Conservation (phyloP, 331 rosid genomes). For the Stylosanthes scabra region DNA sequence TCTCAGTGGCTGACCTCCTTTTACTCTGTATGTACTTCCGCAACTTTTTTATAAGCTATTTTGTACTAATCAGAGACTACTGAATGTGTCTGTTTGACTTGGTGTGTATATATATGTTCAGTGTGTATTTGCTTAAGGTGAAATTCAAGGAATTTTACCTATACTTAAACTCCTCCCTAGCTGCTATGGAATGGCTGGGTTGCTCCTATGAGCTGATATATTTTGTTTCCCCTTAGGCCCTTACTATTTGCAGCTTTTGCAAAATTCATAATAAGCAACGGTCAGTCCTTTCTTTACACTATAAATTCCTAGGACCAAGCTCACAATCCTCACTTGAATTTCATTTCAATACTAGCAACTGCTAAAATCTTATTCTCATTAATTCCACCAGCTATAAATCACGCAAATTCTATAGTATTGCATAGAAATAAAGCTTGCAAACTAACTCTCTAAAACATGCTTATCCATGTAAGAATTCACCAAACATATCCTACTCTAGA, state of each 20-base stretch:
- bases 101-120: conserved; percentile 25
- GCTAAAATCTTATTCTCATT: conserved; percentile 12
- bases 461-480: conserved; percentile 24
- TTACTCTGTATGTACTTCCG: conserved; percentile 2
- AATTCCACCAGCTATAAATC: conserved; percentile 30
- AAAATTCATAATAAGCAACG: conserved; percentile 17
- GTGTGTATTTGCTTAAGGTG: not conserved
- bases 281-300: conserved; percentile 26
- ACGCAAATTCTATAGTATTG: conserved; percentile 11
- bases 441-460: conserved; percentile 31
- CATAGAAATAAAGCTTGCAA: conserved; percentile 38
- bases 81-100: conserved; percentile 13
- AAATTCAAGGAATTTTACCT: conserved; percentile 8
- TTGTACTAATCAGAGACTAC: conserved; percentile 17
- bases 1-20: conserved; percentile 13
- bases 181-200: not conserved
- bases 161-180: conserved; percentile 18
- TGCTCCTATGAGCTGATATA: not conserved
- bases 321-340: conserved; percentile 18
- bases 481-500: conserved; percentile 39
- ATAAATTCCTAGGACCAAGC: conserved; percentile 30
- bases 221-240: not conserved
- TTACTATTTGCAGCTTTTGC: conserved; percentile 22
- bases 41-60: conserved; percentile 11
- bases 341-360: conserved; percentile 20